Conservation (phyloP, 225 moss, liverwort and hornwort genomes). For the Polytrichum formosum region DNA sequence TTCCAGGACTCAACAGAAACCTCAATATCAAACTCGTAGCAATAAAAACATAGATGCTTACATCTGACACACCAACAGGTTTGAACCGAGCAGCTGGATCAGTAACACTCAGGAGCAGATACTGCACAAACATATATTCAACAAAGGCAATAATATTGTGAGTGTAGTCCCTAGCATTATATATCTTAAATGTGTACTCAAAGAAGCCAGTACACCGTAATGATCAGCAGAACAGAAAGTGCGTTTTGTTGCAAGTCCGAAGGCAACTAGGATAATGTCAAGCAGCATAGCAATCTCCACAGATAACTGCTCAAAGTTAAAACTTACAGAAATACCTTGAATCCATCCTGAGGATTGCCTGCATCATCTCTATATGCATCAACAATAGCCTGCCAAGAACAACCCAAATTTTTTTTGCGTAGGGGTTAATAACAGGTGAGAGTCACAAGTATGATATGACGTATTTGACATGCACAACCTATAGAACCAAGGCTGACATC, state of each 20-base stretch:
- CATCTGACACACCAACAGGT: slow-evolving; percentile 89
- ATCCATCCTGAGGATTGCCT: slow-evolving; percentile 72
- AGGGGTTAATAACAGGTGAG: not conserved
- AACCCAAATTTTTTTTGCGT: not conserved
- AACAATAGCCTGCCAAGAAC: slow-evolving; percentile 64
- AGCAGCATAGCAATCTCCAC: not conserved
- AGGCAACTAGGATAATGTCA: not conserved
- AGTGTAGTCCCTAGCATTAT: too few species aligned
- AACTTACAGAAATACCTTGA: slow-evolving; percentile 56
- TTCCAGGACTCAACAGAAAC: too few species aligned
- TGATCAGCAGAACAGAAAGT: too few species aligned
- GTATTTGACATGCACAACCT: too few species aligned
- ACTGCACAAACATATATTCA: slow-evolving; percentile 38
- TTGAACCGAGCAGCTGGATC: slow-evolving; percentile 81
- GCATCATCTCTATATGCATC: slow-evolving; percentile 87
- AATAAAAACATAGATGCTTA: slow-evolving; percentile 26
- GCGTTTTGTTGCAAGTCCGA: too few species aligned
- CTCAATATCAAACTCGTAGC: not conserved
- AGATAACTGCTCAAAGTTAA: not conserved
- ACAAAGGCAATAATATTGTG: slow-evolving; percentile 1
- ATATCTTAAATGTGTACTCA: too few species aligned
- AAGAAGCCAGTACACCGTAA: too few species aligned
- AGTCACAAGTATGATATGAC: too few species aligned
- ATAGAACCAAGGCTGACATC: too few species aligned
- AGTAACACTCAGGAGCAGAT: slow-evolving; percentile 85